Percentiles rank a stretch among this genome's conserved stretches.
Evolutionary conservation across 768 basidiomycete genomes (phyloP).

Genomic region (Sarcodon sp.): DNA sequence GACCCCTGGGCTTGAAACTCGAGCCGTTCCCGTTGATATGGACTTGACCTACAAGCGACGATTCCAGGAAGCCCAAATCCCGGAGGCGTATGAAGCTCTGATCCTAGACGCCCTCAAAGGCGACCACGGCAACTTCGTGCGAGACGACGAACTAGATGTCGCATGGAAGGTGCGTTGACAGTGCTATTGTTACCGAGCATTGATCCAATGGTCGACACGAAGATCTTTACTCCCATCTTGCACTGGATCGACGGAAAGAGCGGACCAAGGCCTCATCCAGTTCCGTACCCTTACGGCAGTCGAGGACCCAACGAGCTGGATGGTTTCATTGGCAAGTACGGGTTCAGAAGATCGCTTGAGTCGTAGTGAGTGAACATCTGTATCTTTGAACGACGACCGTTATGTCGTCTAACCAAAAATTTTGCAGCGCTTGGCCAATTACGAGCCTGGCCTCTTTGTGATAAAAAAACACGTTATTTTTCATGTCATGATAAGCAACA

Average conservation of each 20-base stretch:
- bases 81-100: conserved; percentile 92
- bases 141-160: conserved; percentile 92
- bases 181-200: background rate
- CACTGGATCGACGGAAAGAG: conserved; percentile 88
- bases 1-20: conserved; percentile 81
- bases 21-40: conserved; percentile 93
- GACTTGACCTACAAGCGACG: conserved; percentile 96
- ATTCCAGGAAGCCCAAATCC: conserved; percentile 84
- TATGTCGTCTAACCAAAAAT: background rate
- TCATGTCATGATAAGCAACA: too few relatives aligned
- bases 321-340: conserved; percentile 59
- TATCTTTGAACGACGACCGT: conserved; percentile 3
- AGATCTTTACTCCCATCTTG: conserved; percentile 91
- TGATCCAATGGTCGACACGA: background rate
- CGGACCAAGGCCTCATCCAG: conserved; percentile 56
- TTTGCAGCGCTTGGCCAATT: conserved; percentile 55
- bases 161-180: conserved; percentile 79
- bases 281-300: conserved; percentile 84
- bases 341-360: conserved; percentile 53
- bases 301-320: conserved; percentile 86
- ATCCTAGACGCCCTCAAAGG: conserved; percentile 93
- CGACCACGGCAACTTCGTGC: conserved; percentile 99
- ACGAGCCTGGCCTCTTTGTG: conserved; percentile 53
- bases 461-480: conserved; percentile 3
- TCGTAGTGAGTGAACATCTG: conserved; percentile 53